Evolutionary conservation across 768 basidiomycete genomes (phyloP).

Genomic region (Amanita rubescens): DNA sequence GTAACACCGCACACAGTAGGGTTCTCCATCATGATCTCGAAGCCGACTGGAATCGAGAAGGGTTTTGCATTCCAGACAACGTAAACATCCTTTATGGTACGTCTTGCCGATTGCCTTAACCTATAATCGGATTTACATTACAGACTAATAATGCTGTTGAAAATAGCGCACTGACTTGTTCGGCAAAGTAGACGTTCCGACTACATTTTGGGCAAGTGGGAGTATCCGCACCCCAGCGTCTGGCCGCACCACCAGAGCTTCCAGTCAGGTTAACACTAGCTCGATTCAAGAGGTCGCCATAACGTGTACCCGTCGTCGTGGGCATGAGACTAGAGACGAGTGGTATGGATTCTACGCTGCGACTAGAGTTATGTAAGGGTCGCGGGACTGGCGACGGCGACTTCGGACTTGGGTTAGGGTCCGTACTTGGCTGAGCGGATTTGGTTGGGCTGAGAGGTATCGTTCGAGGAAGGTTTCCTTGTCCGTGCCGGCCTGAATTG

Average conservation of each 20-base stretch:
- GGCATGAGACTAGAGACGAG: slow-evolving; percentile 19
- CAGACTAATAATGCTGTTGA: background rate
- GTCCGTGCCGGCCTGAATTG: slow-evolving; percentile 39
- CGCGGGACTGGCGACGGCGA: slow-evolving; percentile 4
- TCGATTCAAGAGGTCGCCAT: slow-evolving; percentile 45
- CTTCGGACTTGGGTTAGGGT: background rate
- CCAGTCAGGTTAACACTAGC: slow-evolving; percentile 28
- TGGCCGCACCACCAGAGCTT: slow-evolving; percentile 26
- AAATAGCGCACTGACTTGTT: slow-evolving; percentile 44
- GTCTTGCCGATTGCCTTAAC: slow-evolving; percentile 78
- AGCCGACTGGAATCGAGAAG: slow-evolving; percentile 64
- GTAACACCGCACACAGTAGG: slow-evolving; percentile 68
- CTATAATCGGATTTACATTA: slow-evolving; percentile 28
- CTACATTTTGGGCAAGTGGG: slow-evolving; percentile 63
- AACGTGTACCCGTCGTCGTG: slow-evolving; percentile 55
- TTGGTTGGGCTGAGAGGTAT: slow-evolving; percentile 38
- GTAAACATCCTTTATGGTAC: slow-evolving; percentile 69
- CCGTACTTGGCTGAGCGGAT: background rate
- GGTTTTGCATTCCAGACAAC: slow-evolving; percentile 68
- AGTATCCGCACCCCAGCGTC: slow-evolving; percentile 48
- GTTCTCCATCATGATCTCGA: slow-evolving; percentile 69
- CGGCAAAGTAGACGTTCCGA: slow-evolving; percentile 80
- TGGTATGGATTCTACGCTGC: slow-evolving; percentile 10
- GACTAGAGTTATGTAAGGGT: slow-evolving; percentile 6
- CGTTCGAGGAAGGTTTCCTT: slow-evolving; percentile 45